Conservation (phyloP, 2,329 filamentous ascomycete genomes). For the Penicillium sclerotiorum region DNA sequence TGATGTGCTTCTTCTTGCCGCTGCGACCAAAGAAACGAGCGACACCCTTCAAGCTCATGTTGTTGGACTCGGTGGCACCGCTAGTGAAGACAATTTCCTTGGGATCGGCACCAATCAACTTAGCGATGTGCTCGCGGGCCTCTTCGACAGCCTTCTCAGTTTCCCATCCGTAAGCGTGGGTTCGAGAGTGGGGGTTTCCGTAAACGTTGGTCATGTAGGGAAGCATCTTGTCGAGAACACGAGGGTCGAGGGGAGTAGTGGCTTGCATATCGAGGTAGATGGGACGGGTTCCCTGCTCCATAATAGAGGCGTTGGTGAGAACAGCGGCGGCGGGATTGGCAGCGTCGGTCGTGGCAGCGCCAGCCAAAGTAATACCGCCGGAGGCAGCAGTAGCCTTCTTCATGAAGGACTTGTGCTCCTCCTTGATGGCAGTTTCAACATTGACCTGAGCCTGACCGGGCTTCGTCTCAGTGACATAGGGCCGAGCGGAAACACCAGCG, state of each 20-base stretch:
- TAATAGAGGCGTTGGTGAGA: slow-evolving; percentile 85
- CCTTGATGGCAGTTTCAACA: slow-evolving; percentile 79
- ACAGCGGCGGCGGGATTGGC: slow-evolving; percentile 83
- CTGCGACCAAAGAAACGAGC: slow-evolving; percentile 90
- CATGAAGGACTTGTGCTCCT: slow-evolving; percentile 80
- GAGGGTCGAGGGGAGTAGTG: slow-evolving; percentile 90
- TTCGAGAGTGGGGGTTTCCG: slow-evolving; percentile 95
- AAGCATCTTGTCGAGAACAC: slow-evolving; percentile 95
- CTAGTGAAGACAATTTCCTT: slow-evolving; percentile 99
- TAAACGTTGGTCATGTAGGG: slow-evolving; percentile 92
- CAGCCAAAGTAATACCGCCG: too few relatives aligned
- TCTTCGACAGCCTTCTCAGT: slow-evolving; percentile 91
- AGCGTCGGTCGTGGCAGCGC: too few relatives aligned
- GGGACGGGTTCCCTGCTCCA: slow-evolving; percentile 89
- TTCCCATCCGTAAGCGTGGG: slow-evolving; percentile 98
- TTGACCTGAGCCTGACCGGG: slow-evolving; percentile 70
- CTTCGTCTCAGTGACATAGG: slow-evolving; percentile 84
- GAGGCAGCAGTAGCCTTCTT: slow-evolving; percentile 60
- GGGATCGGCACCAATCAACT: slow-evolving; percentile 86
- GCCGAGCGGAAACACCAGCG: slow-evolving; percentile 49
- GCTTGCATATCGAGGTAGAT: slow-evolving; percentile 99
- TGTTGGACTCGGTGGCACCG: slow-evolving; percentile 97
- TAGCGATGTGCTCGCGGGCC: slow-evolving; percentile 79
- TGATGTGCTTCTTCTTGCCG: slow-evolving; percentile 97
- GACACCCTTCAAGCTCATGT: slow-evolving; percentile 99